Conservation (phyloP, 257 asterid species). For the Solanum appendiculatum region DNA sequence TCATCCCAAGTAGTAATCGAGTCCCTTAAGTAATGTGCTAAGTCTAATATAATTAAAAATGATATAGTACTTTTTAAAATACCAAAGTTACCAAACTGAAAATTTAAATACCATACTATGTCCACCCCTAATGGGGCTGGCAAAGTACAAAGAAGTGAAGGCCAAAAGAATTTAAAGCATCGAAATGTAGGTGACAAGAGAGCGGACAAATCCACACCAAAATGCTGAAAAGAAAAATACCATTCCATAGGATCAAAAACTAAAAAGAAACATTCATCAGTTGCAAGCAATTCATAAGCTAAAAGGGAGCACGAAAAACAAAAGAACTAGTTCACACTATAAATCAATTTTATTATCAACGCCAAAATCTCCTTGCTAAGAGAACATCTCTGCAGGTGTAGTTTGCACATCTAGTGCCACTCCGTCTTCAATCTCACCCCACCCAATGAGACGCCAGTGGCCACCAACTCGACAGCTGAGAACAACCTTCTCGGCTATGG, state of each 20-base stretch:
- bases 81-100: too few species aligned
- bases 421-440: conserved; percentile 96
- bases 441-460: conserved; percentile 96
- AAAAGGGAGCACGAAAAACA: background rate
- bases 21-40: too few species aligned
- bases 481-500: conserved; percentile 80
- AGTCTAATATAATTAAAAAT: too few species aligned
- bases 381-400: background rate
- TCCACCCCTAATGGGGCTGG: background rate
- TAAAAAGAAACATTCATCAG: background rate
- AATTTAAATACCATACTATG: too few species aligned
- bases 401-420: conserved; percentile 76
- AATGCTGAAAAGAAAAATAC: background rate
- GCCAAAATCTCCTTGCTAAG: background rate
- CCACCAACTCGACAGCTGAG: conserved; percentile 82
- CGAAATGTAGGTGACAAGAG: background rate
- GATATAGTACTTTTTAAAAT: too few species aligned
- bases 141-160: background rate
- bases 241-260: background rate
- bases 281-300: background rate
- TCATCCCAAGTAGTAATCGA: too few species aligned
- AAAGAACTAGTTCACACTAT: background rate
- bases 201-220: background rate
- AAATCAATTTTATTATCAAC: background rate
- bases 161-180: background rate